These are phyloP conservation scores for Skeletonema costatum DNA, from an alignment of 108 stramenopile genomes.

Conservation along the genomic window DNA sequence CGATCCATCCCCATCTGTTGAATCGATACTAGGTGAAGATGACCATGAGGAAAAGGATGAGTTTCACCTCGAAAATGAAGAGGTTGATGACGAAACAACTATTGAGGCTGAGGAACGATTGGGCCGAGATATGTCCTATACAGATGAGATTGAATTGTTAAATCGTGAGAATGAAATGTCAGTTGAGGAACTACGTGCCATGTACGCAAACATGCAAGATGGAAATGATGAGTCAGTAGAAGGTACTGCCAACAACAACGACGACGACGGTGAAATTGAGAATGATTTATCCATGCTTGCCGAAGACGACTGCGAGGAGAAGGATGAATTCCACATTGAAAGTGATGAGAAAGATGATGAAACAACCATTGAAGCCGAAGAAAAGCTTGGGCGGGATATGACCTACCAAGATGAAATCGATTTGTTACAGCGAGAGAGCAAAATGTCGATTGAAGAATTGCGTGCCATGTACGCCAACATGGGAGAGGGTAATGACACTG, in stretches of 20 bases:
- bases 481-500: conserved; percentile 40
- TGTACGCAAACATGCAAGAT: conserved; percentile 49
- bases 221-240: conserved; percentile 57
- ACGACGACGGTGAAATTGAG: conserved; percentile 12
- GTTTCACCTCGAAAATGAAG: conserved; percentile 48
- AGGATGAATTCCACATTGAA: conserved; percentile 57
- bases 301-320: conserved; percentile 49
- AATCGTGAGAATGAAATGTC: conserved; percentile 61
- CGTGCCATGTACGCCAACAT: conserved; percentile 52
- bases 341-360: conserved; percentile 63
- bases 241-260: conserved; percentile 40
- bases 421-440: conserved; percentile 55
- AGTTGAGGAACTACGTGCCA: conserved; percentile 52
- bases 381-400: conserved; percentile 61
- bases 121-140: conserved; percentile 52
- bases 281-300: conserved; percentile 11
- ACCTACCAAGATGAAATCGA: conserved; percentile 58
- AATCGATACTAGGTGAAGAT: conserved; percentile 30
- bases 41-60: conserved; percentile 57
- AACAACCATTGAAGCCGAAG: conserved; percentile 68
- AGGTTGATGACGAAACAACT: conserved; percentile 74
- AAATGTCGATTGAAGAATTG: conserved; percentile 61
- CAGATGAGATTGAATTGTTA: conserved; percentile 61
- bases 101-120: conserved; percentile 64
- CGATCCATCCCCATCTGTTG: conserved; percentile 12